phyloP scores from a whole-genome alignment of 805 yeast species.

The Ogataea angusta region DNA sequence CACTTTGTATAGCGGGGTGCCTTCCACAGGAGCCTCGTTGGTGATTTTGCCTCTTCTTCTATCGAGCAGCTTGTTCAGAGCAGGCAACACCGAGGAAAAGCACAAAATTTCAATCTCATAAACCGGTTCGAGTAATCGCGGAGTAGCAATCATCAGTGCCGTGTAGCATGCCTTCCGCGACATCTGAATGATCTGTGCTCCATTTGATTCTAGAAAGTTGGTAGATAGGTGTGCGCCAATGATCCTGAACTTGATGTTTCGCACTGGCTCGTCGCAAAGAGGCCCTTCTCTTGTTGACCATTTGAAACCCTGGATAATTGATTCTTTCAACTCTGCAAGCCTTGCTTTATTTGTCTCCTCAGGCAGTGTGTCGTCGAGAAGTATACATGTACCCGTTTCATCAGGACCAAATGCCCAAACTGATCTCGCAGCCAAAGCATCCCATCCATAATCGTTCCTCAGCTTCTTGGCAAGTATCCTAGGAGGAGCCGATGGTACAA shows the following conservation, averaged over 20 bases:
- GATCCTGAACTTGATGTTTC: constrained; percentile 67
- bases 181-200: constrained; percentile 78
- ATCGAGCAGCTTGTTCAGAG: constrained; percentile 39
- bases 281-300: constrained; percentile 91
- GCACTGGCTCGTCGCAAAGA: constrained; percentile 78
- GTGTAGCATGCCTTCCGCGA: constrained; percentile 80
- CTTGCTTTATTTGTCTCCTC: constrained; percentile 61
- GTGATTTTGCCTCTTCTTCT: constrained; percentile 67
- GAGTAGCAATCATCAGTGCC: constrained; percentile 73
- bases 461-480: constrained; percentile 52
- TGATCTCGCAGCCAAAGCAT: constrained; percentile 75
- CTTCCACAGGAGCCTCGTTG: constrained; percentile 55
- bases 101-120: constrained; percentile 61
- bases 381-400: constrained; percentile 48
- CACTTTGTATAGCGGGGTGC: constrained; percentile 63
- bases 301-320: constrained; percentile 72
- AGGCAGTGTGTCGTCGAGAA: constrained; percentile 68
- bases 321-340: constrained; percentile 45
- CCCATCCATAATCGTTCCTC: constrained; percentile 68
- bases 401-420: constrained; percentile 76
- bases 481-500: constrained; percentile 32
- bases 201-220: constrained; percentile 46
- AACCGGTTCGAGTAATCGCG: constrained; percentile 78
- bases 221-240: constrained; percentile 55
- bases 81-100: constrained; percentile 34